Evolutionary conservation across 768 basidiomycete genomes (phyloP).

Genomic region (Podaxis mareebaensis): DNA sequence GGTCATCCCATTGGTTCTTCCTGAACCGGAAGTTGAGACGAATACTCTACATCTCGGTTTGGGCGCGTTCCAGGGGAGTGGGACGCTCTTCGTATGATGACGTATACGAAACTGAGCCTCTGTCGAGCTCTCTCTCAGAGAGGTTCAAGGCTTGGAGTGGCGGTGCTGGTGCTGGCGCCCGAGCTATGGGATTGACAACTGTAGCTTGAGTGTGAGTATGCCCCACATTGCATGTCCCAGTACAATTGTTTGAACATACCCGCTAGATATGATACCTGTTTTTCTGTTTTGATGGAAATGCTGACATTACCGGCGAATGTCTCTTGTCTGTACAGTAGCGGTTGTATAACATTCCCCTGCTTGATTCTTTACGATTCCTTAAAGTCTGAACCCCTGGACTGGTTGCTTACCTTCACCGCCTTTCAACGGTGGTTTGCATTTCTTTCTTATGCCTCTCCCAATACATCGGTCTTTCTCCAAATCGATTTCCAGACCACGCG

Average conservation of each 20-base stretch:
- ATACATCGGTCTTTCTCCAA: neutral
- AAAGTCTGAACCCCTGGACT: neutral
- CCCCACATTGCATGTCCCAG: neutral
- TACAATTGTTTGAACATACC: conserved; percentile 14
- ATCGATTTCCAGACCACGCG: neutral
- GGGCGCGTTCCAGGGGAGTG: conserved; percentile 76
- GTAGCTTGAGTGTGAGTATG: conserved; percentile 16
- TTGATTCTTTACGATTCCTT: neutral
- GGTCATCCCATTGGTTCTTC: conserved; percentile 99
- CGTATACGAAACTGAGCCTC: conserved; percentile 24
- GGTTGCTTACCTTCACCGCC: neutral
- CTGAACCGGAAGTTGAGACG: conserved; percentile 91
- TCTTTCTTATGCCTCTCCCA: neutral
- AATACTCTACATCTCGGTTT: conserved; percentile 88
- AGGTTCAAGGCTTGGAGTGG: conserved; percentile 84
- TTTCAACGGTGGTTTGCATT: neutral
- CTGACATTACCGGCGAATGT: conserved; percentile 9
- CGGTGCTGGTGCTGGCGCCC: conserved; percentile 74
- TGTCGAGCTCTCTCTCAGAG: conserved; percentile 47
- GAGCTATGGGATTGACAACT: conserved; percentile 63
- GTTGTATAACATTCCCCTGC: neutral
- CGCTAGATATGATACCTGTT: conserved; percentile 14
- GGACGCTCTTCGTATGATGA: conserved; percentile 51
- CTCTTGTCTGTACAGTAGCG: conserved; percentile 9
- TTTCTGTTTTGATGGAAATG: conserved; percentile 1